Evolutionary conservation across 805 yeast species (phyloP), one percentile per base, ranked within the genome.

Genomic region (Sugiyamaella marilandica): DNA sequence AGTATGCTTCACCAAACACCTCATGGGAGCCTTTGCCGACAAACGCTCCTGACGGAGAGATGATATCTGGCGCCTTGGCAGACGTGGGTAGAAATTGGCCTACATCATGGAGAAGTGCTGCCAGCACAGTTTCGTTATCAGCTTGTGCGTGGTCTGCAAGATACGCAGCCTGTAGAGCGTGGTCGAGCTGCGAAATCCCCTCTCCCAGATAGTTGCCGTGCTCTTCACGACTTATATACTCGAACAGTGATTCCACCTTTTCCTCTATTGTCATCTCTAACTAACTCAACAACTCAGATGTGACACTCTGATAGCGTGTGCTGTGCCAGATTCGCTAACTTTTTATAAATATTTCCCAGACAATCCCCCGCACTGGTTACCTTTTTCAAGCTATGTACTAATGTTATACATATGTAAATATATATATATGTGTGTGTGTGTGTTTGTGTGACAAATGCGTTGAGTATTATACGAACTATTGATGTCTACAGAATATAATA

Each of bases 141-240:
- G 56, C 56, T 10, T 35, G 39, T n/a, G 50, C 34, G 26, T 53
- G 41, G 13, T 21, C 29, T n/a, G 56, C 56, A n/a, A 53, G 33
- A 31, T 41, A 14, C 10, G 56, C 56, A 11, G 53, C 45, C 41
- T 53, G 56, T n/a, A 53, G 45, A 7, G 56, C 46, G 24, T 53
- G 56, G 16, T 53, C 51, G 16, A 53, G 50, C 48, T 53, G 56
- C 18, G 56, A 53, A 11, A 53, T 53, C 10, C 47, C 47, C 29
- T 53, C 56, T 2, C 56, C 56, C 33, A 53, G 43, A 35, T 53
- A 53, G 18, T 53, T 39, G 11, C 53, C 56, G 34, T 53, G 53
- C 32, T 53, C 56, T 29, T 49, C 53, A 14, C 48, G 41, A 10
- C 46, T 24, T 10, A 49, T 39, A 39, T 45, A 53, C 35, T 46